These are phyloP conservation scores for Salvia miltiorrhiza DNA, from an alignment of 257 asterid species.

Conservation along the genomic window DNA sequence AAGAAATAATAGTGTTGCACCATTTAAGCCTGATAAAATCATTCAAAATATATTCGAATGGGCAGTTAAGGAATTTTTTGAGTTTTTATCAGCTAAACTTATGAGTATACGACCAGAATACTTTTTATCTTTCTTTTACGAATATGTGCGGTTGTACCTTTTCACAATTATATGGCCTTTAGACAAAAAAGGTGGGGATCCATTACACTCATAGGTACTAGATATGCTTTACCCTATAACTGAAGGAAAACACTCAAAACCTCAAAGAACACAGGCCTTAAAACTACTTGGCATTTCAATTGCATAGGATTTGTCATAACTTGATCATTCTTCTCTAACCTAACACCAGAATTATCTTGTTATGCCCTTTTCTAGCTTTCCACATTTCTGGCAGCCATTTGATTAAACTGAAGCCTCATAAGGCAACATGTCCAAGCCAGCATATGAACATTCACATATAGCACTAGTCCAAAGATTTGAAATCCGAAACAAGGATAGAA, in stretches of 20 bases:
- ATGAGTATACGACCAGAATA: neutral
- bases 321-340: neutral
- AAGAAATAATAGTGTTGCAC: neutral
- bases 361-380: neutral
- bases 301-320: neutral
- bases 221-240: neutral
- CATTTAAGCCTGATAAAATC: neutral
- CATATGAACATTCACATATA: neutral
- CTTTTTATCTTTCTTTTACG: neutral
- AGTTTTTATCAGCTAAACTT: neutral
- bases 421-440: neutral
- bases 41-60: neutral
- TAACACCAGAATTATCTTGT: neutral
- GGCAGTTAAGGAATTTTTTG: neutral
- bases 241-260: neutral
- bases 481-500: neutral
- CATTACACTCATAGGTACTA: neutral
- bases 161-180: neutral
- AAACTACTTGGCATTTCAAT: conserved; percentile 10
- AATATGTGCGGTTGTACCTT: neutral
- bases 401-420: neutral
- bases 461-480: neutral
- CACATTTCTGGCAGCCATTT: neutral
- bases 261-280: neutral
- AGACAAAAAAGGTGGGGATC: neutral